phyloP scores from a whole-genome alignment of 2,329 filamentous ascomycete species.

The Rosellinia necatrix region DNA sequence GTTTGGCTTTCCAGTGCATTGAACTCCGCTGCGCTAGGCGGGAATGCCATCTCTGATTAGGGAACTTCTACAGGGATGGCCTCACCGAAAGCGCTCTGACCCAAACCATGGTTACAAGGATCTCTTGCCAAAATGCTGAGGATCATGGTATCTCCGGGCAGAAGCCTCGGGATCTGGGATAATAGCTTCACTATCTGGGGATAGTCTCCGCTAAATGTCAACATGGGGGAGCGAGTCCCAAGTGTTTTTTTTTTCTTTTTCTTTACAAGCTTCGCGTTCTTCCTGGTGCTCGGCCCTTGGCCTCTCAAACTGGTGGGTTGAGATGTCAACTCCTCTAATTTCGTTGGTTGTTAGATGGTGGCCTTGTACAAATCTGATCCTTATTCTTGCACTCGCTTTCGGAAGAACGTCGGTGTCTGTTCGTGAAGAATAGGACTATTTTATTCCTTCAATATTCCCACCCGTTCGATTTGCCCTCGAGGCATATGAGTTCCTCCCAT shows the following conservation, averaged over 20 bases:
- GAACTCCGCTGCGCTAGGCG: not conserved
- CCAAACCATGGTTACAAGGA: too few relatives aligned
- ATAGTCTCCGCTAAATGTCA: constrained; percentile 10
- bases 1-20: not conserved
- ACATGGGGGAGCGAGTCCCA: constrained; percentile 12
- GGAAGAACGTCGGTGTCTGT: not conserved
- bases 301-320: constrained; percentile 2
- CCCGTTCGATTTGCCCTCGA: not conserved
- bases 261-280: not conserved
- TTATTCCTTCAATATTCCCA: not conserved
- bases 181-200: constrained; percentile 3
- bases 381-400: not conserved
- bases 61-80: too few relatives aligned
- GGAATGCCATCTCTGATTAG: too few relatives aligned
- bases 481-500: not conserved
- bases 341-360: too few relatives aligned
- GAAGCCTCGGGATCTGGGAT: too few relatives aligned
- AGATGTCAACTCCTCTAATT: not conserved
- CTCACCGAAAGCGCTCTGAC: too few relatives aligned
- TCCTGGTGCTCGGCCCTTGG: not conserved
- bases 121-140: too few relatives aligned
- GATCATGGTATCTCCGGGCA: too few relatives aligned
- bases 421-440: not conserved
- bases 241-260: too few relatives aligned
- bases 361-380: not conserved